phyloP scores from a whole-genome alignment of 345 rosid genomes.

The Arabidopsis suecica region DNA sequence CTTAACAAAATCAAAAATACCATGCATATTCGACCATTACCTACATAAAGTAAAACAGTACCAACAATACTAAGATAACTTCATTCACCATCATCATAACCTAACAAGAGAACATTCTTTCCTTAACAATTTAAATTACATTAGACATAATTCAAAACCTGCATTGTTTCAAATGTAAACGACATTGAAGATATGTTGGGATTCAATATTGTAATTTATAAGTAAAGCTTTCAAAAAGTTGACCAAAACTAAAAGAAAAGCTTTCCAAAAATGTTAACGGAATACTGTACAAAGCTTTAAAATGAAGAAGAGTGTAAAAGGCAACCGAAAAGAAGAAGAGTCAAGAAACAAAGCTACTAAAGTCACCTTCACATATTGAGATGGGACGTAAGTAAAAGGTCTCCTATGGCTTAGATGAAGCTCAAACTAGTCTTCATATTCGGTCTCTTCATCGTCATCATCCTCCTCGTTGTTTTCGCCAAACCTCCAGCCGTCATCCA shows the following conservation, averaged over 20 bases:
- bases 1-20: too few species aligned
- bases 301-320: slow-evolving; percentile 8
- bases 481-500: slow-evolving; percentile 85
- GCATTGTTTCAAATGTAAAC: too few species aligned
- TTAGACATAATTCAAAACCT: too few species aligned
- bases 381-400: not conserved
- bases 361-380: slow-evolving; percentile 11
- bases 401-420: not conserved
- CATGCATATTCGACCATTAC: too few species aligned
- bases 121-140: too few species aligned
- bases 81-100: too few species aligned
- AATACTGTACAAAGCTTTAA: slow-evolving; percentile 23
- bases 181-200: too few species aligned
- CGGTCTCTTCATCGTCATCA: slow-evolving; percentile 92
- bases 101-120: too few species aligned
- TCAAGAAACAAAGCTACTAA: slow-evolving; percentile 8
- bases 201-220: not conserved
- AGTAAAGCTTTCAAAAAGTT: not conserved
- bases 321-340: slow-evolving; percentile 1
- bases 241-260: not conserved
- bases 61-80: too few species aligned
- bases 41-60: too few species aligned
- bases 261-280: not conserved
- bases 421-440: slow-evolving; percentile 72
- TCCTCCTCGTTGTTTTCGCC: slow-evolving; percentile 70